Percentiles rank a stretch among this genome's conserved stretches.
Evolutionary conservation across 805 yeast genomes (phyloP).

Genomic region (Zygoascus bituminiphila): DNA sequence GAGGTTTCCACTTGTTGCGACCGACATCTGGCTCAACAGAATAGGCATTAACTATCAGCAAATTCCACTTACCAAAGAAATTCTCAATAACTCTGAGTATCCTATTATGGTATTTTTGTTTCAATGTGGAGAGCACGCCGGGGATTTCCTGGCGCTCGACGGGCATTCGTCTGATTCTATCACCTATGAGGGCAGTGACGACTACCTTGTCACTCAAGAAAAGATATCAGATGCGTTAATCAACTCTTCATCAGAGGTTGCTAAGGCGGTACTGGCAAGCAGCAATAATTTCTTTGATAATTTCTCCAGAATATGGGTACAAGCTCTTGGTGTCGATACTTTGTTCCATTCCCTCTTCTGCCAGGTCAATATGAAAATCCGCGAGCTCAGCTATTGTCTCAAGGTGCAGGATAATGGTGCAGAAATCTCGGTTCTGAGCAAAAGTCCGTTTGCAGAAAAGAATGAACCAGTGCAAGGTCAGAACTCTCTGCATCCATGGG

Average conservation of each 20-base stretch:
- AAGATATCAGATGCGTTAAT: not conserved
- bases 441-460: not conserved
- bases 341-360: conserved; percentile 16
- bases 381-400: conserved; percentile 15
- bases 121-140: conserved; percentile 6
- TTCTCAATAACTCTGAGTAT: conserved; percentile 1
- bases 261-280: conserved; percentile 15
- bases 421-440: conserved; percentile 5
- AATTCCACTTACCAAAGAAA: conserved; percentile 9
- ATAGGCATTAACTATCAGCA: conserved; percentile 4
- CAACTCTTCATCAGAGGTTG: conserved; percentile 13
- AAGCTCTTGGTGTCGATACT: conserved; percentile 12
- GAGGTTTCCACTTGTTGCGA: conserved; percentile 2
- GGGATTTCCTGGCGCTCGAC: not conserved
- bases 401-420: conserved; percentile 8
- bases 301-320: conserved; percentile 17
- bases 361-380: conserved; percentile 12
- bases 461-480: not conserved
- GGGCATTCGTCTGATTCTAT: not conserved
- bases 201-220: not conserved
- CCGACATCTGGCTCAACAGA: conserved; percentile 8
- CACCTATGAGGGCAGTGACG: not conserved
- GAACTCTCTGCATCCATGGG: not conserved
- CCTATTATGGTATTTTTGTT: conserved; percentile 12
- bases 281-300: conserved; percentile 16